Percentiles rank a stretch among this genome's conserved stretches.
These are phyloP conservation scores for Penicillium bovifimosum DNA, from an alignment of 495 filamentous ascomycete genomes.

Conservation along the genomic window DNA sequence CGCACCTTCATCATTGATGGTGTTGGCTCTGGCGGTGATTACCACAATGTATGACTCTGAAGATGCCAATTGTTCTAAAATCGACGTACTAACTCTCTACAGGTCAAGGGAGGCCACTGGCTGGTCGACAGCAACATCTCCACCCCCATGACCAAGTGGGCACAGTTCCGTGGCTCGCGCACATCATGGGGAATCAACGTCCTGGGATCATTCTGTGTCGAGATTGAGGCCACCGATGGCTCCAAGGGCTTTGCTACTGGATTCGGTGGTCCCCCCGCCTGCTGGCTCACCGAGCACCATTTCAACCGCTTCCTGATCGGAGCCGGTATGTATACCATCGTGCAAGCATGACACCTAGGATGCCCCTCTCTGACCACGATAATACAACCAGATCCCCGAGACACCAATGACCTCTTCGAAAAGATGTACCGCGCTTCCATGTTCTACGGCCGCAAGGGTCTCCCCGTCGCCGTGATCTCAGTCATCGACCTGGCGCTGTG, in stretches of 20 bases:
- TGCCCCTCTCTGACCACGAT: background rate
- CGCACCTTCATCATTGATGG: conserved; percentile 78
- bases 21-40: conserved; percentile 85
- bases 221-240: conserved; percentile 82
- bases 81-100: conserved; percentile 2
- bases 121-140: conserved; percentile 86
- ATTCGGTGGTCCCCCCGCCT: conserved; percentile 87
- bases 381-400: conserved; percentile 59
- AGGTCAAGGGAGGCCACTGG: conserved; percentile 84
- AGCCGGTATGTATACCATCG: conserved; percentile 42
- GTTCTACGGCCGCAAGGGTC: conserved; percentile 92
- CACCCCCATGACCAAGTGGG: conserved; percentile 84
- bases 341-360: background rate
- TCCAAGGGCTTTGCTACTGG: conserved; percentile 89
- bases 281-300: conserved; percentile 87
- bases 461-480: conserved; percentile 84
- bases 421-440: conserved; percentile 93
- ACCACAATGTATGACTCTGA: conserved; percentile 66
- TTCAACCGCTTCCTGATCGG: conserved; percentile 88
- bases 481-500: conserved; percentile 89
- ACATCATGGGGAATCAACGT: conserved; percentile 97
- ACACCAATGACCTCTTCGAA: conserved; percentile 85
- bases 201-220: conserved; percentile 87
- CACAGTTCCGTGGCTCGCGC: conserved; percentile 76
- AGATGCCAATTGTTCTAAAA: background rate